Conservation (phyloP, 1,284 basidiomycete species). For the Fistulina hepatica region DNA sequence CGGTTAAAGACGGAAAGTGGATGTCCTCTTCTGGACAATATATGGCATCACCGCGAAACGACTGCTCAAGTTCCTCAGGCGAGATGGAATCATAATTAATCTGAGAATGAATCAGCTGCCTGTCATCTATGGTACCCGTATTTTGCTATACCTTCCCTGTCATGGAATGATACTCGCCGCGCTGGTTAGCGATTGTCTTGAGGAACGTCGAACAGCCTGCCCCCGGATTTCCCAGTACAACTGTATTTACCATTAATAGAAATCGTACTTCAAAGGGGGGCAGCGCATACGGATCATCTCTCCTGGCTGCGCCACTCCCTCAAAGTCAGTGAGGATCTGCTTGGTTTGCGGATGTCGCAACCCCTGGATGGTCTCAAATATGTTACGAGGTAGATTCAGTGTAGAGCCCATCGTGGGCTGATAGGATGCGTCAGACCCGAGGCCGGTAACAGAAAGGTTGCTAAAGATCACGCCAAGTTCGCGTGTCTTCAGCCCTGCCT, state of each 20-base stretch:
- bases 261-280: no score
- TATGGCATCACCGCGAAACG: neutral
- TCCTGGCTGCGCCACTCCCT: constrained; percentile 41
- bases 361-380: constrained; percentile 23
- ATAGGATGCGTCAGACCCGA: constrained; percentile 31
- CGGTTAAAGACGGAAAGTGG: constrained; percentile 70
- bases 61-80: constrained; percentile 55
- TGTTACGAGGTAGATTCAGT: constrained; percentile 29
- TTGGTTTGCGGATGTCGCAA: constrained; percentile 31
- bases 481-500: constrained; percentile 31
- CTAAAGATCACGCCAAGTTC: constrained; percentile 41
- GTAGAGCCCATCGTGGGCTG: constrained; percentile 34
- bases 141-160: constrained; percentile 64
- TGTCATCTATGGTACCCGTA: constrained; percentile 55
- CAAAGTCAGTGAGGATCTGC: constrained; percentile 36
- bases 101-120: constrained; percentile 58
- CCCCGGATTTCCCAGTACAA: constrained; percentile 51
- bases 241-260: constrained; percentile 17
- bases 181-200: constrained; percentile 65
- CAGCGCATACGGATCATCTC: constrained; percentile 37
- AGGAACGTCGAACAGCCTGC: constrained; percentile 73
- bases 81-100: constrained; percentile 79
- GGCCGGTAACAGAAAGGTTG: constrained; percentile 37
- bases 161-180: constrained; percentile 48
- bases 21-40: constrained; percentile 42